Base-by-base conservation (phyloP, 2,329 filamentous ascomycete genomes). In the Xylariaceae sp. region DNA sequence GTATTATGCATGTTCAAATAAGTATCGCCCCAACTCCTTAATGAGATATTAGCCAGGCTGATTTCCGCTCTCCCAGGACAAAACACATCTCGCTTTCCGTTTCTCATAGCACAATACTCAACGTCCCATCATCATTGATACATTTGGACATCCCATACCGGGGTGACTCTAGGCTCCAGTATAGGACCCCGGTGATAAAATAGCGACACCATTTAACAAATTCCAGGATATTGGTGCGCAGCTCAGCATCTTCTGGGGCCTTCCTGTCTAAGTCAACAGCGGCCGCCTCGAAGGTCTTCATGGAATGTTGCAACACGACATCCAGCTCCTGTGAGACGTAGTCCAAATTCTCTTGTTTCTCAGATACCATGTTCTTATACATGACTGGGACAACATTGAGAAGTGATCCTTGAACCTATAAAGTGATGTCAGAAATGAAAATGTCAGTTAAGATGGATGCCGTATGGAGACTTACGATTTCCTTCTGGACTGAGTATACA, bases 61-160 rank as follows among this genome's bases (percentile, higher is more conserved):
- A n/a, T n/a, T n/a, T n/a, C n/a, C n/a, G n/a, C n/a, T n/a, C n/a
- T n/a, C n/a, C n/a, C n/a, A n/a, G n/a, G n/a, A n/a, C n/a, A n/a
- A n/a, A n/a, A n/a, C 27, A 32, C 27, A 29, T 29, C 12, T 32
- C 27, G 16, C 27, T 14, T 32, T 29, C 14, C 25, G 27, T 32
- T 32, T 4, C 44, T 49, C 36, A 59, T 14, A 59, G 52, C 29
- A 53, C 40, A 20, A 61, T 56, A 38, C 47, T 55, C 40, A 59
- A 52, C 5, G 55, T 56, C 3, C 55, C 53, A 23, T 59, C 57
- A 11, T 47, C 42, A 25, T 57, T 51, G 5, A 57, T 44, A 40
- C 57, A 61, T 23, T 59, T 48, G 25, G 57, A 53, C 58, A 61
- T 61, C 2, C 57, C 57, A 20, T 61, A 61, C 22, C 58, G 55